Base-by-base conservation (phyloP, 441 rosid genomes). In the Jatropha podagrica region DNA sequence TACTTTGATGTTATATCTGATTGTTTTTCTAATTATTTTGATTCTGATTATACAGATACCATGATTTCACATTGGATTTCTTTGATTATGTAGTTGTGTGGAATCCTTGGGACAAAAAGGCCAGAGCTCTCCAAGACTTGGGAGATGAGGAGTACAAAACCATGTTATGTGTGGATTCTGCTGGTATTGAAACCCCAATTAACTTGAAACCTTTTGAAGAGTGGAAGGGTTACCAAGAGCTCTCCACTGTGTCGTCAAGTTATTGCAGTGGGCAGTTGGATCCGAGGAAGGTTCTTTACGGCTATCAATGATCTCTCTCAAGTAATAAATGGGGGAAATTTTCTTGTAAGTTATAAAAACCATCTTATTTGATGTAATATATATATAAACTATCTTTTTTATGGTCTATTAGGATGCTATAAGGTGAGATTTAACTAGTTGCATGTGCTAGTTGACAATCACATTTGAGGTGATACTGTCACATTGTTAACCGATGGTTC, bases 71-170 rank as follows among this genome's bases (percentile, higher is more conserved):
- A 3, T 73, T 48, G 3, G 42, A 65, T 38, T 41, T 70, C 27
- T 61, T 51, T 80, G 66, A 56, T 41, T 74, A 66, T 78, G 83
- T 87, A 95, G 97, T 80, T 82, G 89, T 91, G 42, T 93, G 97
- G 99, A 95, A 92, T 86, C 98, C 98, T 41, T 92, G 97, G 98
- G 92, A 90, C 84, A 92, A 84, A 75, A 92, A 80, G 88, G 90
- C 94, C 27, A 95, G 87, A 84, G 85, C 87, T 55, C 87, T 93
- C 72, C 85, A 86, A 17, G 99, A 93, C 78, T 69, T 95, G 84
- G 98, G 98, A 32, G 96, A 87, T 67, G 98, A 87, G 72, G 96
- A 93, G 73, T 95, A 93, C 85, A 91, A 90, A 75, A 83, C 86
- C 76, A 91, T 91, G 99, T 77, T 95, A 2, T 81, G 98, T 20